Conservation (phyloP, 805 yeast species). For the Myxozyma udenii region DNA sequence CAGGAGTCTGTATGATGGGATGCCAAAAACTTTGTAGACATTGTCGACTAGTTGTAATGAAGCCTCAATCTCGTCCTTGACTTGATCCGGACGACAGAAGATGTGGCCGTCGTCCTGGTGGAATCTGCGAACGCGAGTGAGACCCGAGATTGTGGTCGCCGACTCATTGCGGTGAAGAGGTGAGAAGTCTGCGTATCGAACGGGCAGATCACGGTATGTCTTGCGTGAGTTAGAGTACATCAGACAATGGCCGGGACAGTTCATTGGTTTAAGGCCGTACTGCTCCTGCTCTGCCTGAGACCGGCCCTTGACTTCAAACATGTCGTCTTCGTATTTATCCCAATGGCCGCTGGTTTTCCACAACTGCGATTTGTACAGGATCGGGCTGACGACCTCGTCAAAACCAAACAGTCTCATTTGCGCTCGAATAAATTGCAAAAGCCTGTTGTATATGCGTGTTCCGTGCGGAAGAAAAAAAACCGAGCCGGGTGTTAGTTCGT, state of each 20-base stretch:
- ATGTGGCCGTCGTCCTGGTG: slow-evolving; percentile 99
- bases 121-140: slow-evolving; percentile 97
- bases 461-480: slow-evolving; percentile 92
- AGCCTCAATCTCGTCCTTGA: slow-evolving; percentile 76
- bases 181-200: slow-evolving; percentile 98
- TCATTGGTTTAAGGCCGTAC: slow-evolving; percentile 92
- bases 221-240: slow-evolving; percentile 89
- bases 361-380: slow-evolving; percentile 73
- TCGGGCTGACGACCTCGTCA: slow-evolving; percentile 88
- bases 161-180: slow-evolving; percentile 92
- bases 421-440: slow-evolving; percentile 76
- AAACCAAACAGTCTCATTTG: slow-evolving; percentile 81
- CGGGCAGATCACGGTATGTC: slow-evolving; percentile 93
- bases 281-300: slow-evolving; percentile 36
- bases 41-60: slow-evolving; percentile 81
- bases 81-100: slow-evolving; percentile 90
- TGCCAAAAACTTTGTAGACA: slow-evolving; percentile 88
- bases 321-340: slow-evolving; percentile 90
- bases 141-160: slow-evolving; percentile 89
- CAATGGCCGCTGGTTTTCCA: slow-evolving; percentile 96
- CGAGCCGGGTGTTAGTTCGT: slow-evolving; percentile 84
- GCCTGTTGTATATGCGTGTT: slow-evolving; percentile 74
- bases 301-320: slow-evolving; percentile 67
- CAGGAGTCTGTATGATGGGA: slow-evolving; percentile 87
- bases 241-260: slow-evolving; percentile 94